Conservation (phyloP, 2,329 filamentous ascomycete genomes). For the Pseudovirgaria hyperparasitica region DNA sequence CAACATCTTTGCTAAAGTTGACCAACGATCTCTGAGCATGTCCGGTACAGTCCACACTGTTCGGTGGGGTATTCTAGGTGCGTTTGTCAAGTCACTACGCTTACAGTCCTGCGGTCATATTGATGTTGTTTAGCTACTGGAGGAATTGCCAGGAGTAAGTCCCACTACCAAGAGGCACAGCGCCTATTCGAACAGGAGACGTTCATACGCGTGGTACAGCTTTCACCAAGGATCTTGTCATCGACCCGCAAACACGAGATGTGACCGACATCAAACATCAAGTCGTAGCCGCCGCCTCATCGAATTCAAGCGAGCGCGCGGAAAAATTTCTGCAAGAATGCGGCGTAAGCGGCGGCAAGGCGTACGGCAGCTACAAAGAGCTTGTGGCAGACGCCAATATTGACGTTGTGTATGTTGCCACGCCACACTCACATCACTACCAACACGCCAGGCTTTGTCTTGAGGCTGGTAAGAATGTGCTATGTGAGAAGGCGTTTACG, state of each 20-base stretch:
- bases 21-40: constrained; percentile 6
- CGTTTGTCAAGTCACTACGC: not conserved
- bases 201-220: too few species aligned
- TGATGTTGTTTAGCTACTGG: constrained; percentile 7
- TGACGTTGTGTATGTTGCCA: constrained; percentile 80
- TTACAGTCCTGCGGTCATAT: constrained; percentile 1
- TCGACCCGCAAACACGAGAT: constrained; percentile 55
- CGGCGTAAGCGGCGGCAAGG: constrained; percentile 50
- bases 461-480: constrained; percentile 71
- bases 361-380: constrained; percentile 72
- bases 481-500: constrained; percentile 86
- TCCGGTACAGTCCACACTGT: constrained; percentile 10
- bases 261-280: constrained; percentile 64
- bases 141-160: constrained; percentile 9
- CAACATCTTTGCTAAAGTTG: not conserved
- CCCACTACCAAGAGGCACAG: not conserved
- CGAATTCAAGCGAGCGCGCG: constrained; percentile 56
- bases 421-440: constrained; percentile 86
- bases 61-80: constrained; percentile 15
- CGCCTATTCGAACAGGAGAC: too few species aligned
- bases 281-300: constrained; percentile 69
- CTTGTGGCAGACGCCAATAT: constrained; percentile 67
- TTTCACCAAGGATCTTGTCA: constrained; percentile 67
- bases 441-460: constrained; percentile 80
- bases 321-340: constrained; percentile 59